Conservation (phyloP, 495 filamentous ascomycete genomes). For the Collariella sp. region DNA sequence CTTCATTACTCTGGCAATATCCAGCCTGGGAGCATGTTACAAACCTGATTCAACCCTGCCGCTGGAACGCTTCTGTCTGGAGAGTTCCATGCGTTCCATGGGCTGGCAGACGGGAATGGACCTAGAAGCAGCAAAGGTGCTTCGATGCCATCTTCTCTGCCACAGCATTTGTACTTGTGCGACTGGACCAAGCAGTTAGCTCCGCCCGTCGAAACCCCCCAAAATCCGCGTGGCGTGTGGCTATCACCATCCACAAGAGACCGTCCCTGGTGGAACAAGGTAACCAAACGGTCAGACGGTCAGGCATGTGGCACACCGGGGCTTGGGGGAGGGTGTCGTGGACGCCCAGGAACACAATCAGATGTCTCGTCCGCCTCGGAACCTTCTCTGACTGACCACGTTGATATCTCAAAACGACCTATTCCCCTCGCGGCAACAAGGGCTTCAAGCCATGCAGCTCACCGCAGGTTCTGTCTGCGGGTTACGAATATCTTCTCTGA, state of each 20-base stretch:
- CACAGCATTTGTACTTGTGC: constrained; percentile 12
- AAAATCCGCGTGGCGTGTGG: neutral
- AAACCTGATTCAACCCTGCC: constrained; percentile 11
- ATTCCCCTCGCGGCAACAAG: too few species aligned
- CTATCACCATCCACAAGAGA: neutral
- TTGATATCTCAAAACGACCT: too few species aligned
- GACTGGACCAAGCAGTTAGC: constrained; percentile 8
- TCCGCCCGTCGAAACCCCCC: neutral
- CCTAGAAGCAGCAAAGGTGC: too few species aligned
- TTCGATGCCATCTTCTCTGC: neutral
- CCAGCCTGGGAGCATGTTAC: neutral
- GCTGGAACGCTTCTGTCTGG: neutral
- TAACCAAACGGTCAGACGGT: constrained; percentile 6
- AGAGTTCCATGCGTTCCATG: too few species aligned
- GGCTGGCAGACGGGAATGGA: neutral
- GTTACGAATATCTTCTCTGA: neutral
- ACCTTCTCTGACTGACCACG: neutral
- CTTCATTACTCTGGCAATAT: constrained; percentile 2
- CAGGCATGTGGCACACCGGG: constrained; percentile 7
- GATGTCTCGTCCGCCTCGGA: neutral
- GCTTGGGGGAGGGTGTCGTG: neutral
- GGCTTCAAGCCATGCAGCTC: too few species aligned
- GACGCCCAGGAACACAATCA: neutral
- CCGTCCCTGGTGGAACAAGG: constrained; percentile 2
- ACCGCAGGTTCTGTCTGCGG: neutral